Percentiles rank a stretch among this genome's conserved stretches.
Evolutionary conservation across 805 yeast genomes (phyloP).

Genomic region (Hanseniaspora osmophila): DNA sequence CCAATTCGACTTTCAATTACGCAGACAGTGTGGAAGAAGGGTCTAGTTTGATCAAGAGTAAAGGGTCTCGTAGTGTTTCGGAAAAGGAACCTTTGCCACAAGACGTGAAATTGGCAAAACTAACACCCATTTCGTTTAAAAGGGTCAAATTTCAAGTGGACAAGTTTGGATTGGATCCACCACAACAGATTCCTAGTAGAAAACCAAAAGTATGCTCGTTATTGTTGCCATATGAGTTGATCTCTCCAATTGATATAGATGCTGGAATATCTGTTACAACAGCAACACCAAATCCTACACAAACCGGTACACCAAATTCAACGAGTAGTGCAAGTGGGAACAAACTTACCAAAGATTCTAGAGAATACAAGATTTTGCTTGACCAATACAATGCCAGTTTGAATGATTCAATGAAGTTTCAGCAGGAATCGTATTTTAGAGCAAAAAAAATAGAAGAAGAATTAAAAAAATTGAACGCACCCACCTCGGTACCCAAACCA

Average conservation of each 20-base stretch:
- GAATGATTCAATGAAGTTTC: constrained; percentile 55
- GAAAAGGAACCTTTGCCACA: background rate
- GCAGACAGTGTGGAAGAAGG: too few relatives aligned
- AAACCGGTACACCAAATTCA: constrained; percentile 6
- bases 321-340: too few relatives aligned
- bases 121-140: constrained; percentile 28
- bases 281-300: constrained; percentile 15
- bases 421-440: constrained; percentile 59
- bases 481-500: constrained; percentile 12
- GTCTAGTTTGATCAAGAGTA: too few relatives aligned
- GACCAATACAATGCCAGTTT: constrained; percentile 42
- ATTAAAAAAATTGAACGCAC: constrained; percentile 25
- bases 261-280: constrained; percentile 50
- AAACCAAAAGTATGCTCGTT: constrained; percentile 72
- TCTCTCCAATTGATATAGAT: constrained; percentile 49
- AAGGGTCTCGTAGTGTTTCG: too few relatives aligned
- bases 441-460: constrained; percentile 60
- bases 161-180: constrained; percentile 66
- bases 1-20: too few relatives aligned
- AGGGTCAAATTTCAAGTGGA: constrained; percentile 71
- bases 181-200: constrained; percentile 86
- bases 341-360: constrained; percentile 23
- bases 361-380: constrained; percentile 41
- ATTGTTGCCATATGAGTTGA: constrained; percentile 48
- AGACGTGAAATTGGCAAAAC: constrained; percentile 6